Evolutionary conservation across 305 asterid genomes (phyloP).

Genomic region (Caryopteris hybrid): DNA sequence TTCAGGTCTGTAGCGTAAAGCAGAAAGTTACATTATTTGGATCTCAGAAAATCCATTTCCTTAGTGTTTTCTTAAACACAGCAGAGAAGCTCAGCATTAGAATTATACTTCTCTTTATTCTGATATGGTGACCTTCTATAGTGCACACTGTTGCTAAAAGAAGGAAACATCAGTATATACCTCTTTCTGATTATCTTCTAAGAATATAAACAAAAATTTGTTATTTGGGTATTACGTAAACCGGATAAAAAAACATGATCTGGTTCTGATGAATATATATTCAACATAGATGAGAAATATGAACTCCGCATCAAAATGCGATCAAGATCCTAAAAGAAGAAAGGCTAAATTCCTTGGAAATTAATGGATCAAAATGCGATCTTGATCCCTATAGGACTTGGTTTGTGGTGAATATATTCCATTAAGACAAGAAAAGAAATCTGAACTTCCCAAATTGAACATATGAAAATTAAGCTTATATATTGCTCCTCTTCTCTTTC

Average conservation of each 20-base stretch:
- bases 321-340: no score
- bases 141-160: background rate
- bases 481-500: background rate
- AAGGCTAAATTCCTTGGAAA: no score
- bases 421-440: background rate
- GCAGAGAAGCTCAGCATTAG: no score
- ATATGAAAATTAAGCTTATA: background rate
- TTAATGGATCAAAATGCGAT: no score
- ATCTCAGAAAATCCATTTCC: background rate
- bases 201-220: no score
- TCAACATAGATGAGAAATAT: no score
- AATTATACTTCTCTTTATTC: slow-evolving; percentile 15
- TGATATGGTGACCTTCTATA: background rate
- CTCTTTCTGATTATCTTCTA: slow-evolving; percentile 9
- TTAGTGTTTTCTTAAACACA: no score
- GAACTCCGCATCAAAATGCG: no score
- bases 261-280: no score
- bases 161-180: background rate
- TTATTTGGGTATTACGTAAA: no score
- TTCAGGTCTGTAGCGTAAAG: slow-evolving; percentile 38
- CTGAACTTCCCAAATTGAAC: background rate
- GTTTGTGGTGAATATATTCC: slow-evolving; percentile 26
- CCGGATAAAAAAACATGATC: no score
- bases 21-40: background rate
- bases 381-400: slow-evolving; percentile 11